Evolutionary conservation across 768 basidiomycete genomes (phyloP).

Genomic region (Cyclocybe cylindracea): DNA sequence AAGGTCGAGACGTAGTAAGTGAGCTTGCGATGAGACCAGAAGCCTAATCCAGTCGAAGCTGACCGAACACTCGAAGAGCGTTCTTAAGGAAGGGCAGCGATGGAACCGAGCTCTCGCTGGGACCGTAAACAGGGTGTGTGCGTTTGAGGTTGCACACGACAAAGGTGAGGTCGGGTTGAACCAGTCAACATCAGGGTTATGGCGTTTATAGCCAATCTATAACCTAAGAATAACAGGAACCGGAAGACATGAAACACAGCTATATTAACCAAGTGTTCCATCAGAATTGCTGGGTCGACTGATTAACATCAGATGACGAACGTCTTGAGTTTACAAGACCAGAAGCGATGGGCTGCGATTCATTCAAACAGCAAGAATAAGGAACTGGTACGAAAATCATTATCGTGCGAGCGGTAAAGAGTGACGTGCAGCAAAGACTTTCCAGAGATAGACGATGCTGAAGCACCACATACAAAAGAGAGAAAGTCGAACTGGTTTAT

Average conservation of each 20-base stretch:
- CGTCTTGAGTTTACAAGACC: conserved; percentile 40
- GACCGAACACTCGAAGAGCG: conserved; percentile 13
- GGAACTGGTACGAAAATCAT: conserved; percentile 32
- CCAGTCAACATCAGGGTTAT: conserved; percentile 39
- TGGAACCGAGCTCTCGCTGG: conserved; percentile 27
- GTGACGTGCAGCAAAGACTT: conserved; percentile 31
- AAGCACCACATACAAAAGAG: conserved; percentile 37
- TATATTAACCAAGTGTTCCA: conserved; percentile 23
- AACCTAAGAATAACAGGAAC: conserved; percentile 38
- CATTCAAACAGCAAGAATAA: conserved; percentile 36
- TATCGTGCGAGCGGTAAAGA: conserved; percentile 30
- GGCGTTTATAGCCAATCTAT: conserved; percentile 34
- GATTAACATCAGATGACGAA: conserved; percentile 27
- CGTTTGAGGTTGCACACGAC: conserved; percentile 23
- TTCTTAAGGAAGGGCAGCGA: conserved; percentile 4
- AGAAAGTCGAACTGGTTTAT: no score
- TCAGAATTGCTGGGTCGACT: conserved; percentile 30
- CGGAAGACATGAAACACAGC: conserved; percentile 29
- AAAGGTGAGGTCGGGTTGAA: conserved; percentile 18
- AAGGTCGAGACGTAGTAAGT: conserved; percentile 4
- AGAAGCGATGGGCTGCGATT: conserved; percentile 37
- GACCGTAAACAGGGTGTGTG: conserved; percentile 12
- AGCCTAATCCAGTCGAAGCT: conserved; percentile 27
- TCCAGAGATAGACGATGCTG: conserved; percentile 36
- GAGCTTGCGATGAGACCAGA: conserved; percentile 20